These are phyloP conservation scores for Candida namnaoensis DNA, from an alignment of 805 yeast species.

Conservation along the genomic window DNA sequence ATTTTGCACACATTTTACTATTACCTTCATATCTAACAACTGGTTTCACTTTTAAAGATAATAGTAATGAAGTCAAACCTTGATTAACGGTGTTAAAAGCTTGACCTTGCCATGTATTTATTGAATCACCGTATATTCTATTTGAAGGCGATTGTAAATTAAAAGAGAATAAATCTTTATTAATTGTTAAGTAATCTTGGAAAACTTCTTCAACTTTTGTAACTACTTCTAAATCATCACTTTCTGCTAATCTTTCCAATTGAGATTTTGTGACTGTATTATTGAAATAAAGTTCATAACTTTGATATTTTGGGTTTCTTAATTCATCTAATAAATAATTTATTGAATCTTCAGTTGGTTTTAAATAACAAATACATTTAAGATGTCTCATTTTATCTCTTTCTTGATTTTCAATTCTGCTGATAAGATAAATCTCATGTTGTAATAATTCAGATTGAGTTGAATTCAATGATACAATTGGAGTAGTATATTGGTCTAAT, in stretches of 20 bases:
- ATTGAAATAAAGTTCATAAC: slow-evolving; percentile 71
- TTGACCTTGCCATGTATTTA: slow-evolving; percentile 36
- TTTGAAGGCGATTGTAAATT: slow-evolving; percentile 21
- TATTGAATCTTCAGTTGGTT: slow-evolving; percentile 63
- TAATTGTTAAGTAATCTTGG: slow-evolving; percentile 73
- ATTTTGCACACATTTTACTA: slow-evolving; percentile 52
- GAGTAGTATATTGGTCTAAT: slow-evolving; percentile 72
- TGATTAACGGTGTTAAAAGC: slow-evolving; percentile 32
- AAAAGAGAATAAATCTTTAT: slow-evolving; percentile 56
- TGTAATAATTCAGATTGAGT: slow-evolving; percentile 80
- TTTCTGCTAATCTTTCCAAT: slow-evolving; percentile 81
- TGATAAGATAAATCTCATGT: slow-evolving; percentile 80
- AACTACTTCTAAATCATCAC: slow-evolving; percentile 81
- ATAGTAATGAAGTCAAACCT: slow-evolving; percentile 44
- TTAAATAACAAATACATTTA: slow-evolving; percentile 69
- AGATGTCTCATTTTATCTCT: slow-evolving; percentile 73
- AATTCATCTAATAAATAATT: slow-evolving; percentile 57
- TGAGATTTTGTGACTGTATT: slow-evolving; percentile 69
- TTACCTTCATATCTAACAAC: slow-evolving; percentile 69
- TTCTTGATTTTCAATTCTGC: slow-evolving; percentile 48
- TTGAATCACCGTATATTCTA: slow-evolving; percentile 24
- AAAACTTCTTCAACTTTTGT: slow-evolving; percentile 73
- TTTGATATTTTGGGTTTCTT: slow-evolving; percentile 67
- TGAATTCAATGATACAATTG: slow-evolving; percentile 79
- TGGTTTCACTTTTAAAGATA: slow-evolving; percentile 74